phyloP scores from a whole-genome alignment of 768 basidiomycete genomes.

The Lyophyllum shimeji region DNA sequence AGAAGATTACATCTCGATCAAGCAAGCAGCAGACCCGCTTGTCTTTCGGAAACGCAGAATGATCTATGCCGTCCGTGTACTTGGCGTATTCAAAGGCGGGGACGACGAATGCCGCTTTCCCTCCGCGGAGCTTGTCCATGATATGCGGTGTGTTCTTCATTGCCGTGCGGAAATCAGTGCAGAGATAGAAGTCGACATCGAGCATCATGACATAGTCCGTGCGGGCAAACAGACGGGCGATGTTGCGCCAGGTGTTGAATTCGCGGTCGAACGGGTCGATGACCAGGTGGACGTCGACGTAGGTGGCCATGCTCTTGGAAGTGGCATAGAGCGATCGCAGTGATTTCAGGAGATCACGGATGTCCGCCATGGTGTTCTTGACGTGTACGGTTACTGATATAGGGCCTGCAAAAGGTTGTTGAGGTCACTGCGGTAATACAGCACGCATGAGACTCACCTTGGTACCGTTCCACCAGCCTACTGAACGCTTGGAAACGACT shows the following conservation, averaged over 20 bases:
- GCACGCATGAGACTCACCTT: conserved; percentile 42
- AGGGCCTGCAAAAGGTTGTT: conserved; percentile 51
- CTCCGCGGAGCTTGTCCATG: conserved; percentile 51
- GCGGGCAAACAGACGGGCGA: conserved; percentile 79
- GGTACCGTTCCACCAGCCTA: conserved; percentile 72
- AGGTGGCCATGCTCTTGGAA: conserved; percentile 60
- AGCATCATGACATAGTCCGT: conserved; percentile 89
- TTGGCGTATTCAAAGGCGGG: conserved; percentile 83
- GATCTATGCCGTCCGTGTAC: conserved; percentile 62
- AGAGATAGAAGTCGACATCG: conserved; percentile 85
- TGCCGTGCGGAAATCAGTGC: conserved; percentile 73
- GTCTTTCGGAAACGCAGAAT: conserved; percentile 58
- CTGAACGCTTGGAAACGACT: conserved; percentile 74
- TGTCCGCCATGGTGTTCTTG: conserved; percentile 45
- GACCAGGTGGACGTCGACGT: conserved; percentile 86
- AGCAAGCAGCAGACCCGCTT: conserved; percentile 53
- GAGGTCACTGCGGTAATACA: neutral
- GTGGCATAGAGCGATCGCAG: conserved; percentile 69
- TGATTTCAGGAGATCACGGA: conserved; percentile 53
- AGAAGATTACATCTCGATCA: neutral
- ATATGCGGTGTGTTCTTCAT: conserved; percentile 44
- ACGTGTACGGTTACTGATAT: conserved; percentile 85
- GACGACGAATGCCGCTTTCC: conserved; percentile 71
- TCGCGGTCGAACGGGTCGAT: conserved; percentile 80
- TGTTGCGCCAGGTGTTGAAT: conserved; percentile 90